Base-by-base conservation (phyloP, 768 basidiomycete species). In the Lepiota brunneoincarnata region DNA sequence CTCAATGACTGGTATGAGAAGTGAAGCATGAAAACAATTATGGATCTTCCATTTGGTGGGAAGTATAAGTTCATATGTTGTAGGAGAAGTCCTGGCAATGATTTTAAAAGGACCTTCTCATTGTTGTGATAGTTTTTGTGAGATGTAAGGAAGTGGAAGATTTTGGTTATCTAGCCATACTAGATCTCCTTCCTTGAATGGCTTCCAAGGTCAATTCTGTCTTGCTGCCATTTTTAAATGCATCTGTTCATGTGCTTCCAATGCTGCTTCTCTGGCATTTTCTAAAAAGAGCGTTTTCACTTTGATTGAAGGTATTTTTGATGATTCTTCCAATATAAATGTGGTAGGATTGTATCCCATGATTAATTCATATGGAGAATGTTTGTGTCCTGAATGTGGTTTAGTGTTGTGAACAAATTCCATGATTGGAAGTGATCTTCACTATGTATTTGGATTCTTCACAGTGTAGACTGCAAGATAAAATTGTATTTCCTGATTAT, bases 301-400 rank as follows among this genome's bases (percentile, higher is more conserved):
- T 45, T 60, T 41, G 0, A 47, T 36, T 0, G 44, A 36, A 0
- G 49, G 55, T 21, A 51, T 56, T 18, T 58, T 44, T 4, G 52
- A 38, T 6, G 50, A 4, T 37, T 58, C 45, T 28, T 28, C 26
- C 7, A 7, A 4, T 4, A 4, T n/a, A 55, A 60, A 0, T 60
- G 4, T 23, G 37, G 31, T 9, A 58, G 54, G 10, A 57, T 1
- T 51, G 6, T 10, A 10, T 45, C 62, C 59, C 1, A 58, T 26
- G 10, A 63, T 61, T 0, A 67, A 51, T 54, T 67, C 26, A 18
- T 65, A 68, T 3, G 65, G 61, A 1, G 65, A 54, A 2, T 56
- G 28, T 2, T 15, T 20, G 43, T 42, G 10, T 17, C 62, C 58
- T 1, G 60, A 35, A 35, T 64, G 58, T 1, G 40, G 45, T 26